Evolutionary conservation across 768 basidiomycete species (phyloP), one percentile per base, ranked within the genome.

Genomic region (Hemileccinum rubropunctum): DNA sequence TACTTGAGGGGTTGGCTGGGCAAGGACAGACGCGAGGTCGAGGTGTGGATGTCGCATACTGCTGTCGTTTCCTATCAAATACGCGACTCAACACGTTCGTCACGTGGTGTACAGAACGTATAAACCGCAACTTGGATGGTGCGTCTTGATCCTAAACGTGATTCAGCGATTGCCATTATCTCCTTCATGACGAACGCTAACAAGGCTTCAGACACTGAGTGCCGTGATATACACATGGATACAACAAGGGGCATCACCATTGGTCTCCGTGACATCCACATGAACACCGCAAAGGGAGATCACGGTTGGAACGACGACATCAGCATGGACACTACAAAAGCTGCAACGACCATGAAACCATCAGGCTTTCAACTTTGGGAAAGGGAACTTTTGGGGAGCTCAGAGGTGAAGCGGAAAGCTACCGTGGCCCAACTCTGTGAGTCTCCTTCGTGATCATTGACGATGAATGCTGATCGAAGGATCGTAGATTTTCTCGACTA

Each of bases 381-480:
- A 71, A 80, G 78, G 55, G 86, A 92, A 58, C 74, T 97, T 32
- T 63, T 97, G 39, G 86, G 90, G 34, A 93, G 82, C 52, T 67
- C 84, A 13, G 97, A 98, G 67, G 87, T 98, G 46, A 91, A 83
- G 68, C 81, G 97, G 48, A 98, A 99, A 68, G 89, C 95, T 2
- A 98, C 95, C 2, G 92, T 99, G 10, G 94, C 95, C 17, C 97
- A 99, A 64, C 82, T 99, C 40, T 99, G 94, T 95, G 65, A 62
- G 86, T 76, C 28, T 36, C 6, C 35, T 50, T 33, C 21, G 49
- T 44, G 52, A 44, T 48, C 9, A 8, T 45, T 23, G 27, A 15
- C 43, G 57, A 56, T 55, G 28, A 28, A 41, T 20, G 17, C 13
- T 51, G 50, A 52, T 61, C 35, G 34, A 56, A 45, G 27, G 43